Evolutionary conservation across 345 rosid species (phyloP), one percentile per base, ranked within the genome.

Genomic region (Brassica incana): DNA sequence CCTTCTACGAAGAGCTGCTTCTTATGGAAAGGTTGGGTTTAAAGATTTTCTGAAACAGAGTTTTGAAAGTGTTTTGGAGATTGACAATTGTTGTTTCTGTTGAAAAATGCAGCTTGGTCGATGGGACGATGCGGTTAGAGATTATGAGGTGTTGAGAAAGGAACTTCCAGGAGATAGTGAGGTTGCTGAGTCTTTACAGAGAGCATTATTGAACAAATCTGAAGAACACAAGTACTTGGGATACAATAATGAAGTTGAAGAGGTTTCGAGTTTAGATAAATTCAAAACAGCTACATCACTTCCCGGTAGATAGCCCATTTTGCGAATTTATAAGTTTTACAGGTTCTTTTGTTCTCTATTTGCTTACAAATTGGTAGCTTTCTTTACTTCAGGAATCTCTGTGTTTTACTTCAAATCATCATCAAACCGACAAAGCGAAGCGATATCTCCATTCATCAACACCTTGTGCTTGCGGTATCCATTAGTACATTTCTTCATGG

Each of bases 1-100:
- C 64, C 89, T 95, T 75, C 93, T 93, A 73, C 73, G 98, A 66
- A 86, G 99, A 85, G 99, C 99, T 74, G 97, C 88, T 77, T 95
- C 99, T 48, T 89, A 93, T 76, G 90, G 86, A 78, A 93, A 93
- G 98, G 99, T 95, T 70, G 80, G 15, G 3, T 33, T 20, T 18
- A 30, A 70, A 25, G 74, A 65, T 62, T 18, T 52, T 75, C 27
- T 23, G 2, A 10, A 72, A 65, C 54, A 8, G 70, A 43, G 65
- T 33, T 59, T 58, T 1, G 0, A 18, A 18, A 58, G 54, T 67
- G 12, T 56, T 25, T 8, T 43, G 58, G 58, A 45, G 8, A 5
- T 30, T 71, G 68, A 71, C 11, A n/a, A 6, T 54, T 2, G 2
- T 54, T 64, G 62, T 54, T 61, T 70, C 1, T 90, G 73, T 30